These are phyloP conservation scores for Gastrolobium villosum DNA, from an alignment of 306 rosid genomes.

Conservation along the genomic window DNA sequence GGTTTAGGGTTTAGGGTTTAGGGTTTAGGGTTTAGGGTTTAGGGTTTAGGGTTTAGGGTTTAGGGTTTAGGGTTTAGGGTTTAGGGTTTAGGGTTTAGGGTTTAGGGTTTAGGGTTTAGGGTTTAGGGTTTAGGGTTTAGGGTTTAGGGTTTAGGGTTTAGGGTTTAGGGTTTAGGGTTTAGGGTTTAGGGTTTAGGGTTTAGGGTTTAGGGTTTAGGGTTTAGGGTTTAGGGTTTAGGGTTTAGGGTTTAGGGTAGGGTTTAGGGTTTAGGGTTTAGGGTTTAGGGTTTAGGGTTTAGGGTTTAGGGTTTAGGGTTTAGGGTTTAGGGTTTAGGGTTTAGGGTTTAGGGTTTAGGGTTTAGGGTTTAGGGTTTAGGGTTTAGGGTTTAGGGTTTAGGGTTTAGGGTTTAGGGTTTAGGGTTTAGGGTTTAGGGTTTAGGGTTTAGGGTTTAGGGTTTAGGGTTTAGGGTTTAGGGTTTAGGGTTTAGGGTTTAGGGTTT, in stretches of 20 bases:
- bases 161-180: too few species aligned
- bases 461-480: slow-evolving; percentile 43
- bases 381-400: slow-evolving; percentile 39
- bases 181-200: slow-evolving; percentile 38
- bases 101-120: too few species aligned
- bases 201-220: slow-evolving; percentile 40
- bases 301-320: slow-evolving; percentile 47
- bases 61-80: too few species aligned
- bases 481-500: slow-evolving; percentile 49
- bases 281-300: slow-evolving; percentile 41
- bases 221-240: slow-evolving; percentile 40
- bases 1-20: too few species aligned
- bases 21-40: too few species aligned
- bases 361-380: slow-evolving; percentile 28
- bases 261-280: slow-evolving; percentile 46
- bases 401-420: slow-evolving; percentile 45
- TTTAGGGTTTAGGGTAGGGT: slow-evolving; percentile 31
- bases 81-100: too few species aligned
- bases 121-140: too few species aligned
- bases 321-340: slow-evolving; percentile 42
- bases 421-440: slow-evolving; percentile 41
- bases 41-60: too few species aligned
- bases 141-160: too few species aligned
- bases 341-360: slow-evolving; percentile 10
- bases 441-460: slow-evolving; percentile 1